Base-by-base conservation (phyloP, 2,329 filamentous ascomycete species). In the Colletotrichum orchidophilum region DNA sequence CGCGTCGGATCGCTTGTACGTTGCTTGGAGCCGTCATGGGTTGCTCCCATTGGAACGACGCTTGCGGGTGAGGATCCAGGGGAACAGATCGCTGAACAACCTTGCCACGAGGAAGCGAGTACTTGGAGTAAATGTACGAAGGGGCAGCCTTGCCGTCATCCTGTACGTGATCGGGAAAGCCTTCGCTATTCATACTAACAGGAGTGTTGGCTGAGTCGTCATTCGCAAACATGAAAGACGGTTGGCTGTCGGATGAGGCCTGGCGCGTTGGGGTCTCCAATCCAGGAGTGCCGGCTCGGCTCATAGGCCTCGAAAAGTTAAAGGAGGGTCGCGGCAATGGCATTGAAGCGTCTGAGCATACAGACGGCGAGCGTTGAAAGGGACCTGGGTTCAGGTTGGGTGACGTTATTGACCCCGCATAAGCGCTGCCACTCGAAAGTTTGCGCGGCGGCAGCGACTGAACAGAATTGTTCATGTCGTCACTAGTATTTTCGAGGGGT, bases 251-350 rank as follows among this genome's bases (percentile, higher is more conserved):
- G 5, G 87, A 90, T 24, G 91, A 92, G 8, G 88, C 85, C 77
- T 93, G 90, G 42, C 90, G 85, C 11, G 86, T 85, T 58, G 90
- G 90, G 53, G 83, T 80, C n/a, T 92, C 89, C 75, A 87, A 83
- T 54, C 77, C 82, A 18, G 89, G 89, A 13, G 88, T 91, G 72
- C 90, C 90, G 71, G 91, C 88, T 78, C 92, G 88, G 80, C 96
- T 98, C 72, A 97, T 83, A 0, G 96, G 96, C 53, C 96, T 89
- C 0, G 96, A 98, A 80, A 98, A 98, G 81, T 99, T 98, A 82
- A 97, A 96, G 0, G 93, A 90, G 1, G 94, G 93, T 18, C 92
- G 89, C 13, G 92, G 90, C 42, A 95, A 78, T 11, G 80, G 87
- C 54, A 87, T 87, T 2, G 95, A 97, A 61, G 90, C 89, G 73